Percentiles rank a stretch among this genome's conserved stretches.
These are phyloP conservation scores for Debaryomyces prosopidis DNA, from an alignment of 805 yeast species.

Conservation along the genomic window DNA sequence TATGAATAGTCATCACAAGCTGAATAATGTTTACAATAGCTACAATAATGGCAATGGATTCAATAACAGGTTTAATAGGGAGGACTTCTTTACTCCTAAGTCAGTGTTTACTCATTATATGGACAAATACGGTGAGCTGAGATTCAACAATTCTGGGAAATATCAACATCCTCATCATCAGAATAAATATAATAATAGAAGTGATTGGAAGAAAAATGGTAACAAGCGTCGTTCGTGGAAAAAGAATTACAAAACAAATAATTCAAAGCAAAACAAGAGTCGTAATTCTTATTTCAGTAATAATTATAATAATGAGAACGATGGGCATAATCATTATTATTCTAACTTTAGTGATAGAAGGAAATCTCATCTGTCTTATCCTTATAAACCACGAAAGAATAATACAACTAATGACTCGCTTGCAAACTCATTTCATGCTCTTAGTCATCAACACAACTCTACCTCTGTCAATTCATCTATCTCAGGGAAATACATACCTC, in stretches of 20 bases:
- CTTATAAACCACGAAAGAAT: constrained; percentile 16
- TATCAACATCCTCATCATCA: constrained; percentile 6
- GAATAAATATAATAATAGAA: background rate
- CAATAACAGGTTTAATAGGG: constrained; percentile 50
- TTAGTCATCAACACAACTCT: constrained; percentile 1
- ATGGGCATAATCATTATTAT: constrained; percentile 4
- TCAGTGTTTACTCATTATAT: constrained; percentile 69
- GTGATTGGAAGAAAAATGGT: constrained; percentile 16
- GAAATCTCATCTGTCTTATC: constrained; percentile 23
- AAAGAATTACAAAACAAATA: constrained; percentile 17
- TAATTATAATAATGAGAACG: constrained; percentile 11
- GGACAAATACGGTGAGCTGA: constrained; percentile 58
- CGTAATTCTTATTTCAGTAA: constrained; percentile 14
- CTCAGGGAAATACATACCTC: constrained; percentile 42
- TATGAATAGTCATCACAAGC: constrained; percentile 10
- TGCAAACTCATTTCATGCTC: constrained; percentile 2
- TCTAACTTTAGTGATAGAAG: constrained; percentile 9
- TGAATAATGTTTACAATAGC: constrained; percentile 7
- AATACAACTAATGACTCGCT: background rate
- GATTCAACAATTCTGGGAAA: constrained; percentile 20
- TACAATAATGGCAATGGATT: background rate
- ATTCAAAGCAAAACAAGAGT: constrained; percentile 13
- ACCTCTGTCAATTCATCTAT: constrained; percentile 6
- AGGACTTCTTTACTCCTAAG: constrained; percentile 78
- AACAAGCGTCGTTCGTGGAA: constrained; percentile 31